Conservation (phyloP, 495 filamentous ascomycete genomes). For the Elasticomyces elasticus region DNA sequence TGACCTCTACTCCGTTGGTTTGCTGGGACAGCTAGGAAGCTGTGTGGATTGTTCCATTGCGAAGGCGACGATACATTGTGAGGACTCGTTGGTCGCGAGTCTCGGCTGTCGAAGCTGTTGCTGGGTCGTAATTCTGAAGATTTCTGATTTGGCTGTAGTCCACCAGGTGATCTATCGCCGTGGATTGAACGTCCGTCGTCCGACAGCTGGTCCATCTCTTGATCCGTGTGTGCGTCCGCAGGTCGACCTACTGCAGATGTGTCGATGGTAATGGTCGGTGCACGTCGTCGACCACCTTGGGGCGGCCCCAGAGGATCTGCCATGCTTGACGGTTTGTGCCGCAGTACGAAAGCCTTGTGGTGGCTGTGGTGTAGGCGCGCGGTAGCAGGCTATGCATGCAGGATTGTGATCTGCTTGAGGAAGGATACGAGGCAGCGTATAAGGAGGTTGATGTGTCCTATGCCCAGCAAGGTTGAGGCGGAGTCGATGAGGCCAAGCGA, state of each 20-base stretch:
- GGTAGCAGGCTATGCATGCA: constrained; percentile 2
- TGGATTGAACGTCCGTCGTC: constrained; percentile 14
- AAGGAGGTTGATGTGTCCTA: background rate
- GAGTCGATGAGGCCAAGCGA: background rate
- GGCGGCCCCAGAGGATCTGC: background rate
- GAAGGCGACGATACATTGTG: constrained; percentile 75
- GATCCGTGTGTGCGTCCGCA: constrained; percentile 19
- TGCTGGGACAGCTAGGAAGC: constrained; percentile 54
- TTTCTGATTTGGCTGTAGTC: constrained; percentile 18
- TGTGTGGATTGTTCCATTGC: constrained; percentile 42
- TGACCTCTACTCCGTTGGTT: constrained; percentile 50
- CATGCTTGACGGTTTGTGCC: background rate
- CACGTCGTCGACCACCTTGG: constrained; percentile 6
- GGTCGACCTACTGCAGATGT: constrained; percentile 54
- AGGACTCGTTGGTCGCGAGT: constrained; percentile 76
- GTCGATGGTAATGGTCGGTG: constrained; percentile 66
- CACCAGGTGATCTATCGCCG: constrained; percentile 22
- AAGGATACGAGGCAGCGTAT: background rate
- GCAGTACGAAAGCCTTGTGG: background rate
- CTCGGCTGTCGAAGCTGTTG: constrained; percentile 61
- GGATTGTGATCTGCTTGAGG: background rate
- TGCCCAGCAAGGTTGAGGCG: background rate
- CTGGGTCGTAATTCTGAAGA: constrained; percentile 46
- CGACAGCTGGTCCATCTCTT: constrained; percentile 21
- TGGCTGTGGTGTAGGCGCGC: background rate